Evolutionary conservation across 2,329 filamentous ascomycete species (phyloP).

Genomic region (Stachybotrys chlorohalonatus): DNA sequence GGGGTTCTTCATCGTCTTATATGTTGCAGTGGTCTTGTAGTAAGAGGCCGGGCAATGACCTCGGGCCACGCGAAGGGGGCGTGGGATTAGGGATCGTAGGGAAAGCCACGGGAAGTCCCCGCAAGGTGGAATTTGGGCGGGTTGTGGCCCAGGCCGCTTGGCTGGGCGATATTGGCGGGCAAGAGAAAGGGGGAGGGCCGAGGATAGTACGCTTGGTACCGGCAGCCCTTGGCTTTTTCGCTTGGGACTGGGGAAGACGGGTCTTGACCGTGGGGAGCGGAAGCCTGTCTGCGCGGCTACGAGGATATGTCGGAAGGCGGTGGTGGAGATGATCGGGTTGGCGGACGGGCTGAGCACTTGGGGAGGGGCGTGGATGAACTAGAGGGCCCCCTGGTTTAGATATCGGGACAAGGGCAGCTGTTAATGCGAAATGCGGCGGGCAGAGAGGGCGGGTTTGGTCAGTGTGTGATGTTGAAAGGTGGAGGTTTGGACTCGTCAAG

Average conservation of each 20-base stretch:
- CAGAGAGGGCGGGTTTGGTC: no score
- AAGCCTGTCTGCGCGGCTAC: background rate
- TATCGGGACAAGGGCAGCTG: background rate
- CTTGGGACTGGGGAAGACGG: background rate
- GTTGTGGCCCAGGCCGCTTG: background rate
- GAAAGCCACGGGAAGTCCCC: background rate
- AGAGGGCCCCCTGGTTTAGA: background rate
- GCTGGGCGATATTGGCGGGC: background rate
- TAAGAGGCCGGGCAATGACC: background rate
- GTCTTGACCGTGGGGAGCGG: background rate
- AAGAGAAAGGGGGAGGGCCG: background rate
- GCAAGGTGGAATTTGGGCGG: background rate
- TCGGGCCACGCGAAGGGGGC: background rate
- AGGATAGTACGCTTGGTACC: background rate
- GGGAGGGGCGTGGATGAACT: background rate
- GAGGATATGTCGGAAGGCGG: background rate
- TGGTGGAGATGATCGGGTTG: background rate
- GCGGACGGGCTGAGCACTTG: background rate
- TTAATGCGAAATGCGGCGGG: background rate
- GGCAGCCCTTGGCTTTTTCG: background rate
- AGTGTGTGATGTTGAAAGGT: no score
- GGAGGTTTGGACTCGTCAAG: no score
- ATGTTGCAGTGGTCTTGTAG: background rate
- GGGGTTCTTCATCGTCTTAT: constrained; percentile 28
- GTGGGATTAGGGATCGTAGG: background rate